These are phyloP conservation scores for Penicillium janthinellum DNA, from an alignment of 2,329 filamentous ascomycete species.

Conservation along the genomic window DNA sequence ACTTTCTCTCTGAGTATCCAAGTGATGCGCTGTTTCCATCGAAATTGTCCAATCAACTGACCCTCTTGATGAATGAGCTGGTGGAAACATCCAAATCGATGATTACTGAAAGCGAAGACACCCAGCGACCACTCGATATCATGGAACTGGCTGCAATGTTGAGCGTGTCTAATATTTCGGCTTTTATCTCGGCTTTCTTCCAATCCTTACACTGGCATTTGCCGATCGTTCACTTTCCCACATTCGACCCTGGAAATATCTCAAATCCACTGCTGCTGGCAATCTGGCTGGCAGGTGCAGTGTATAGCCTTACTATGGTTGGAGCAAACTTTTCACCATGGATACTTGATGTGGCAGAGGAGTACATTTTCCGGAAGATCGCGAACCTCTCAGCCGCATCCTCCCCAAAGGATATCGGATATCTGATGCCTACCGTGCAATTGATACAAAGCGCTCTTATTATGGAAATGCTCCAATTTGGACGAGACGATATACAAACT, in stretches of 20 bases:
- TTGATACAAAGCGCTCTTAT: slow-evolving; percentile 33
- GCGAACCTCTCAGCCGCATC: slow-evolving; percentile 20
- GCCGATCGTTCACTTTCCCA: slow-evolving; percentile 35
- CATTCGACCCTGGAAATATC: slow-evolving; percentile 31
- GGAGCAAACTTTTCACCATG: slow-evolving; percentile 19
- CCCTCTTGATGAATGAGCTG: slow-evolving; percentile 29
- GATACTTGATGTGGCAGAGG: slow-evolving; percentile 33
- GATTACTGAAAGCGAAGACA: slow-evolving; percentile 4
- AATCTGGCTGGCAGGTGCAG: slow-evolving; percentile 33
- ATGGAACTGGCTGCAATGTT: slow-evolving; percentile 27
- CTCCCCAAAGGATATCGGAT: slow-evolving; percentile 12
- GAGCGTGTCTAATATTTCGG: slow-evolving; percentile 29
- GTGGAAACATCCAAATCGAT: slow-evolving; percentile 35
- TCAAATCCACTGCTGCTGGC: slow-evolving; percentile 30
- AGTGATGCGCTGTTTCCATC: slow-evolving; percentile 23
- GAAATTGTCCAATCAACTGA: slow-evolving; percentile 29
- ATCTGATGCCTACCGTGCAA: slow-evolving; percentile 23
- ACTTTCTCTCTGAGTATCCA: slow-evolving; percentile 21
- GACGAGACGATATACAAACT: slow-evolving; percentile 30
- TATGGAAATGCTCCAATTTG: slow-evolving; percentile 38
- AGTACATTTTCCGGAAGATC: slow-evolving; percentile 34
- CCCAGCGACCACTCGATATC: slow-evolving; percentile 13
- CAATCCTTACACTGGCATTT: slow-evolving; percentile 38
- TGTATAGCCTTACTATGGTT: slow-evolving; percentile 27
- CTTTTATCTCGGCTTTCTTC: slow-evolving; percentile 33